A percentile compares a stretch with the other conserved stretches of the same genome.
Conservation (phyloP, 2,329 filamentous ascomycete genomes). For the Hymenoscyphus albidus region DNA sequence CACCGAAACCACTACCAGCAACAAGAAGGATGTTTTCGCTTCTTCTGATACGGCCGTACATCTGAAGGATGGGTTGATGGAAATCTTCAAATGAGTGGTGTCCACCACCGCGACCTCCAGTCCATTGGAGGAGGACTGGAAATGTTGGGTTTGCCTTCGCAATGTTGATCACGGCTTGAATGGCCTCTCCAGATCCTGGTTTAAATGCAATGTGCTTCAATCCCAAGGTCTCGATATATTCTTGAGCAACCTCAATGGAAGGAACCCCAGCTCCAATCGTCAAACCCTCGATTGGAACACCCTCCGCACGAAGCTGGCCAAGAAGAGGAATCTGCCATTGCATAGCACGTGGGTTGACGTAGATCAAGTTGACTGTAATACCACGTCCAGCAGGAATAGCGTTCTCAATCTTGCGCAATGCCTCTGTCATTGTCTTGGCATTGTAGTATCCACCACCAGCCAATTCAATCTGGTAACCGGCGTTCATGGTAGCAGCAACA, state of each 20-base stretch:
- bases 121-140: conserved; percentile 93
- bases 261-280: conserved; percentile 92
- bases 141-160: conserved; percentile 91
- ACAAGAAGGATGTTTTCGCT: conserved; percentile 84
- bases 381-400: conserved; percentile 79
- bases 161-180: conserved; percentile 87
- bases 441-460: conserved; percentile 88
- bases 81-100: conserved; percentile 96
- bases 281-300: conserved; percentile 85
- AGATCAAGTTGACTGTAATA: conserved; percentile 87
- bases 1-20: conserved; percentile 88
- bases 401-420: conserved; percentile 79
- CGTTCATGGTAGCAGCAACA: conserved; percentile 87
- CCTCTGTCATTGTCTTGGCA: conserved; percentile 75
- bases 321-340: conserved; percentile 88
- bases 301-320: conserved; percentile 73
- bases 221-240: conserved; percentile 89
- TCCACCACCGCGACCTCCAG: conserved; percentile 86
- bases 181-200: conserved; percentile 82
- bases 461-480: conserved; percentile 90
- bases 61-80: conserved; percentile 84
- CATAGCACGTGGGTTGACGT: conserved; percentile 86
- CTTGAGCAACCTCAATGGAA: conserved; percentile 86
- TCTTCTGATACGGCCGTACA: conserved; percentile 85
- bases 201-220: conserved; percentile 95